These are phyloP conservation scores for Galerina marginata DNA, from an alignment of 768 basidiomycete species.

Conservation along the genomic window DNA sequence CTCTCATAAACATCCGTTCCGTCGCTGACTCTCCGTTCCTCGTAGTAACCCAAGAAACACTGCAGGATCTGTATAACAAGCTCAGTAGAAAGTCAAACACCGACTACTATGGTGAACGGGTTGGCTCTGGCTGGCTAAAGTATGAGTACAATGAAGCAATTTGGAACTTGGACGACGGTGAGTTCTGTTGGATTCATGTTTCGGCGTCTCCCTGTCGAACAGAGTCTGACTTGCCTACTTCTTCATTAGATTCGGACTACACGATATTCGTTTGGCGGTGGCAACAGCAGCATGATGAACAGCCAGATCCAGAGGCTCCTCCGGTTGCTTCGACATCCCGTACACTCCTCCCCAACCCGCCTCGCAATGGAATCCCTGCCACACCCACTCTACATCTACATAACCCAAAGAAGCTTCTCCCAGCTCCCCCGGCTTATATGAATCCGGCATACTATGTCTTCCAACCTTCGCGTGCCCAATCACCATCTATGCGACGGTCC, in stretches of 20 bases:
- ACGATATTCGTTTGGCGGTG: conserved; percentile 84
- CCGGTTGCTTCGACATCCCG: conserved; percentile 33
- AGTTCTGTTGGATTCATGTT: conserved; percentile 16
- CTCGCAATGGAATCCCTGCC: conserved; percentile 10
- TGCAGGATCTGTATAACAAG: conserved; percentile 70
- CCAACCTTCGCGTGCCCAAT: conserved; percentile 42
- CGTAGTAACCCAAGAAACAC: conserved; percentile 71
- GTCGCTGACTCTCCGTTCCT: conserved; percentile 8
- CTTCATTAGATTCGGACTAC: conserved; percentile 75
- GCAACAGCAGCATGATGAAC: conserved; percentile 26
- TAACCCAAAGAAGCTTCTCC: conserved; percentile 64
- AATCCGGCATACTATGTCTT: conserved; percentile 79
- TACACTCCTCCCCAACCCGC: conserved; percentile 16
- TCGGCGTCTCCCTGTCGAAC: no score
- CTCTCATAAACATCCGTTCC: neutral
- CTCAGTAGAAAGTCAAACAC: conserved; percentile 68
- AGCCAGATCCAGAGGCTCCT: conserved; percentile 11
- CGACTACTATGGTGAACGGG: conserved; percentile 62
- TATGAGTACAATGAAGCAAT: conserved; percentile 80
- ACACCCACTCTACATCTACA: conserved; percentile 68
- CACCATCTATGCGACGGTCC: conserved; percentile 32
- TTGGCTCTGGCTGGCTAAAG: conserved; percentile 84
- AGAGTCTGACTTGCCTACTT: neutral
- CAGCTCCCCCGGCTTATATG: conserved; percentile 63
- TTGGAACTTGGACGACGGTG: conserved; percentile 93